Conservation (phyloP, 2,329 filamentous ascomycete species). For the Nigrospora oryzae region DNA sequence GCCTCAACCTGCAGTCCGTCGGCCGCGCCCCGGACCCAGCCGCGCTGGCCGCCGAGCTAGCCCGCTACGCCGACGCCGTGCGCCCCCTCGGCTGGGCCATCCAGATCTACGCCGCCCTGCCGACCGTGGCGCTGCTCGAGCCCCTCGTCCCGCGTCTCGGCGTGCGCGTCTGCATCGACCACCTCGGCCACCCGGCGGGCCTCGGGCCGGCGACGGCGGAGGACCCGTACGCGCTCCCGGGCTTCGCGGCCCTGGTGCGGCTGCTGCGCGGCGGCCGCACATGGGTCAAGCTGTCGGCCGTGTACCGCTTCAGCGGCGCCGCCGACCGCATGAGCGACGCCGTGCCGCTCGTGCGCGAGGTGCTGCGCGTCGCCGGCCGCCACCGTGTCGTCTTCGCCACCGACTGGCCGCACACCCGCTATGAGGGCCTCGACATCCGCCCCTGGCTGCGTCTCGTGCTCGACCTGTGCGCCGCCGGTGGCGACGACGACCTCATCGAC, state of each 20-base stretch:
- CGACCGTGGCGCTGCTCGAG: constrained; percentile 32
- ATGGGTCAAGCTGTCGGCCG: constrained; percentile 50
- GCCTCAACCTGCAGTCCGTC: constrained; percentile 50
- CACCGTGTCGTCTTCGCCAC: constrained; percentile 46
- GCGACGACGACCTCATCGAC: constrained; percentile 31
- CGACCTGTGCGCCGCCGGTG: constrained; percentile 40
- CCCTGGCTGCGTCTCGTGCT: constrained; percentile 46
- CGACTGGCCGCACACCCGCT: constrained; percentile 58
- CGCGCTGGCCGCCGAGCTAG: constrained; percentile 27
- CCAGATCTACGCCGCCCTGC: not conserved
- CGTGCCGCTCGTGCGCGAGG: constrained; percentile 37
- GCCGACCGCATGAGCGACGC: constrained; percentile 30
- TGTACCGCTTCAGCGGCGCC: constrained; percentile 44
- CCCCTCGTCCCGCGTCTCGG: constrained; percentile 36
- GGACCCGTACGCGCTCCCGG: constrained; percentile 36
- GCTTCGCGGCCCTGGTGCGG: constrained; percentile 37
- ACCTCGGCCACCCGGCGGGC: constrained; percentile 28
- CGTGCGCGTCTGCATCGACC: constrained; percentile 40
- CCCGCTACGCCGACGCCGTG: not conserved
- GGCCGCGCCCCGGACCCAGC: constrained; percentile 21
- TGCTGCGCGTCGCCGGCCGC: constrained; percentile 33
- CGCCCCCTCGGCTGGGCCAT: constrained; percentile 30
- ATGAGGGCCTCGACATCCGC: constrained; percentile 45
- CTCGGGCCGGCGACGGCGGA: not conserved
- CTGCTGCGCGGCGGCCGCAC: constrained; percentile 37